A percentile compares a stretch with the other conserved stretches of the same genome.
Conservation (phyloP, 2,329 filamentous ascomycete species). For the Neonectria coccinea region DNA sequence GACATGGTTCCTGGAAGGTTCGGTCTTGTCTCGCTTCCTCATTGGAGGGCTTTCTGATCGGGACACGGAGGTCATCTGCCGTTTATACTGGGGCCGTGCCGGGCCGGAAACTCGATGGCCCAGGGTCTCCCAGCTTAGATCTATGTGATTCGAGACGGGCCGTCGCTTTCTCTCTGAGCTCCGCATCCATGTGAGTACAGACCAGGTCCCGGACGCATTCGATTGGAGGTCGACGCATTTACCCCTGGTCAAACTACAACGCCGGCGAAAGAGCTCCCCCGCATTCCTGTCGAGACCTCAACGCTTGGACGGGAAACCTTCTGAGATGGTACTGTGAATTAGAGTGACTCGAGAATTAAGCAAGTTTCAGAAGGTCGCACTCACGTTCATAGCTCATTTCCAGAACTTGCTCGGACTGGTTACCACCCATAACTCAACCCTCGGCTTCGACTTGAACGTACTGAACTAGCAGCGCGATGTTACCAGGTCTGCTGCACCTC, state of each 20-base stretch:
- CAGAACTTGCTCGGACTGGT: background rate
- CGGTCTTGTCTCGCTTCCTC: background rate
- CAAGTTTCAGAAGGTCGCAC: background rate
- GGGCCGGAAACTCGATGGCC: background rate
- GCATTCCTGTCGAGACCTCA: conserved; percentile 1
- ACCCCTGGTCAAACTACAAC: background rate
- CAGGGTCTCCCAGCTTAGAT: background rate
- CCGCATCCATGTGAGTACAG: background rate
- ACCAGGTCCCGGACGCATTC: background rate
- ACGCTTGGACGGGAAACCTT: background rate
- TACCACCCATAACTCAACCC: background rate
- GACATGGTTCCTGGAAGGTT: conserved; percentile 6
- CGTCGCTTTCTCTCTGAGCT: conserved; percentile 3
- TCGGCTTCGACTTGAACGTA: background rate
- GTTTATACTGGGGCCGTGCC: conserved; percentile 14
- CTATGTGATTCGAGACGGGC: conserved; percentile 14
- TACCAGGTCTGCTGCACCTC: conserved; percentile 5
- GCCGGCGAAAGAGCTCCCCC: background rate
- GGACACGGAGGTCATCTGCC: conserved; percentile 26
- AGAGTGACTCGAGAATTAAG: background rate
- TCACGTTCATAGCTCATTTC: background rate
- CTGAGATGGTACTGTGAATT: background rate
- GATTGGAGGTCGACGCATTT: background rate
- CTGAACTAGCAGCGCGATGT: background rate
- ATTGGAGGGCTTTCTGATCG: conserved; percentile 27